These are phyloP conservation scores for Canavalia gladiata DNA, from an alignment of 306 rosid species.

Conservation along the genomic window DNA sequence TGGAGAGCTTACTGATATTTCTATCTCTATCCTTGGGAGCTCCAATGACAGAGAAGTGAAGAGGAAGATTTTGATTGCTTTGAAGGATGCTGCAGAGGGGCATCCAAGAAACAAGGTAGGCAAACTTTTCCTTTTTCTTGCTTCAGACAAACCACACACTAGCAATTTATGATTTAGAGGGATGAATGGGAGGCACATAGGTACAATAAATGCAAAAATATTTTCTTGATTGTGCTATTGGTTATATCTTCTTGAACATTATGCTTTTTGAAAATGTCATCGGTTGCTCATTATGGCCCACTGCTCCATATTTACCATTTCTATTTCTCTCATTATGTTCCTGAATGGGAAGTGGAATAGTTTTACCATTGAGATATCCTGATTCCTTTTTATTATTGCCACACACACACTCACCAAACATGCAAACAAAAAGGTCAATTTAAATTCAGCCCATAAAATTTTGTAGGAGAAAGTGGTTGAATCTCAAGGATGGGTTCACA, in stretches of 20 bases:
- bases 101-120: constrained; percentile 81
- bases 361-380: constrained; percentile 22
- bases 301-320: constrained; percentile 1
- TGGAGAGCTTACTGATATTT: constrained; percentile 63
- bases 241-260: constrained; percentile 35
- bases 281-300: constrained; percentile 20
- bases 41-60: constrained; percentile 64
- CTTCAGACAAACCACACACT: constrained; percentile 5
- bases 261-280: background rate
- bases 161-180: constrained; percentile 35
- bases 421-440: constrained; percentile 8
- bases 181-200: background rate
- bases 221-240: constrained; percentile 32
- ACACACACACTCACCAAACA: background rate
- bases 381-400: background rate
- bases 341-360: background rate
- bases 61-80: constrained; percentile 66
- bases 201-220: background rate
- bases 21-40: constrained; percentile 63
- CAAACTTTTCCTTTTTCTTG: constrained; percentile 39
- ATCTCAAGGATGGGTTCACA: constrained; percentile 74
- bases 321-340: constrained; percentile 16
- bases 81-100: constrained; percentile 74
- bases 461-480: constrained; percentile 68
- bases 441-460: constrained; percentile 31